Evolutionary conservation across 306 rosid species (phyloP), one percentile per base, ranked within the genome.

Genomic region (Citrullus mucosospermus): DNA sequence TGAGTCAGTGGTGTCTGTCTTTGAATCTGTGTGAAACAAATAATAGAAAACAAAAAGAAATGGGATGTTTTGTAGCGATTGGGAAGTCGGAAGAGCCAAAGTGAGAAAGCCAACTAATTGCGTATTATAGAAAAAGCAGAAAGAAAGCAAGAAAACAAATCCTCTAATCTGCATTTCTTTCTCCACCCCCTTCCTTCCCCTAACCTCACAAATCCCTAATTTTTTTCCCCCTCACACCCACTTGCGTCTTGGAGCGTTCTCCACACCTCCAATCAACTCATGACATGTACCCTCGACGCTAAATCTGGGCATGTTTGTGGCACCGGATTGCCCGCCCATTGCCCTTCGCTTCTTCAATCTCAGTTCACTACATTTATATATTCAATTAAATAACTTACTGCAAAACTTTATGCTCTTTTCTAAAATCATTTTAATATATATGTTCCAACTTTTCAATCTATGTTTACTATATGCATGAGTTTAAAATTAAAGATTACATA

Each of bases 91-190:
- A 73, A 73, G 77, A 50, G 75, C 32, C 41, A 77, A 50, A 46
- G 58, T 16, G 58, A 51, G 20, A 63, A 18, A 28, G 18, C 25
- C 82, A 18, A 43, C 22, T 76, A 22, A 1, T 43, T 82, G 86
- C 81, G 76, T 65, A 79, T 79, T 81, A 72, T 76, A 84, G 76
- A 76, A 85, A 82, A 82, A 81, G 82, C 38, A 70, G 82, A 53
- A 53, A 53, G 7, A 46, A 66, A 25, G 38, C 15, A 14, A 69
- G 12, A 11, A 67, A 6, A 17, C 22, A 32, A 25, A 54, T 72
- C 13, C 41, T 48, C 58, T 4, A 46, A 22, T 6, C 76, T 46
- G 6, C 77, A 28, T 72, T 72, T 71, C 76, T 41, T 43, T 46
- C 75, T 20, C 51, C 41, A 15, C 14, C 77, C 28, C 77, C 1